Evolutionary conservation across 108 stramenopile species (phyloP), one percentile per base, ranked within the genome.

Genomic region (Bacterosira constricta): DNA sequence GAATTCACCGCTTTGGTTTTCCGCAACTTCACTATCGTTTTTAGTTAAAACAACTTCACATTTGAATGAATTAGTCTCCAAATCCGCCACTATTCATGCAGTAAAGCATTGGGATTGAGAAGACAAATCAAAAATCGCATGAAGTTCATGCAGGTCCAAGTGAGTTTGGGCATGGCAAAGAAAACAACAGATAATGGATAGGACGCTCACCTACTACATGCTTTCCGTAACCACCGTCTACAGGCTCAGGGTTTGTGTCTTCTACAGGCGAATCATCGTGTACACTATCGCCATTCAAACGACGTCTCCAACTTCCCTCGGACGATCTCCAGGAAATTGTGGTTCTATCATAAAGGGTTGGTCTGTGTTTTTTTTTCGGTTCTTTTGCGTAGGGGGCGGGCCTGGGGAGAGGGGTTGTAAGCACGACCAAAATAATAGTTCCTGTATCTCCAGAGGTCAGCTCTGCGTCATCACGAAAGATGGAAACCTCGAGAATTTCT

Each of bases 41-140:
- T 75, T 44, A 21, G 74, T 41, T 20, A 92, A 31, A 12, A 77
- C 44, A 35, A 92, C 82, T 51, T 70, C 65, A 61, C 91, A 92
- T 11, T 21, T 44, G 67, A 76, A 89, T 39, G 84, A 54, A 59
- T 89, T 72, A 12, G 81, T 73, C 9, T 65, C 27, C 29, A 82
- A 34, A 51, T 92, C 91, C 23, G 87, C 78, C 71, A 92, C 51
- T 29, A 87, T 70, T 72, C 18, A 26, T 37, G 47, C 12, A 47
- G 41, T 7, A 32, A 27, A 4, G 17, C 45, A 47, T 65, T 32
- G 13, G 34, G 38, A 20, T 49, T 23, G 1, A 18, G 23, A 12
- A n/a, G n/a, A n/a, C n/a, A 18, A 12, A 8, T 18, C 25, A 10
- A 2, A 21, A 49, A 49, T 25, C 47, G 26, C 23, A 49, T 2